Base-by-base conservation (phyloP, 345 rosid species). In the Laguncularia racemosa region DNA sequence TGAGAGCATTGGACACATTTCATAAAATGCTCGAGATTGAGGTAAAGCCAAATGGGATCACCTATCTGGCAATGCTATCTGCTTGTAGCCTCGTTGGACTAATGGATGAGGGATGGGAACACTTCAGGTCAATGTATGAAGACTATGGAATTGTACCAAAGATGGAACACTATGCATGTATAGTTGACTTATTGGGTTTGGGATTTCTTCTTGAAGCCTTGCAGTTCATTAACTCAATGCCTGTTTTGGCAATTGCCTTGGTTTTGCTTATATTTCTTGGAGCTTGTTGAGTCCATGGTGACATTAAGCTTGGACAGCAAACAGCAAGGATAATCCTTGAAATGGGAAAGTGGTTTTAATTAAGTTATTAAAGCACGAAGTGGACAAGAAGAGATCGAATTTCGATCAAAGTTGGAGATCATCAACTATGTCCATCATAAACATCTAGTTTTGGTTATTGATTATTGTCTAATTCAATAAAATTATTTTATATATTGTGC, bases 81-180 rank as follows among this genome's bases (percentile, higher is more conserved):
- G 83, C 91, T 15, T 87, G 87, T 56, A 84, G 91, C 57, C 91
- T 82, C 3, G 91, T 62, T 12, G 91, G 95, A 61, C 66, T 87
- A 79, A 60, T 84, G 47, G 73, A 84, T 0, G 85, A 84, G 66
- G 95, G 85, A 59, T 84, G 82, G 89, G 66, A 73, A 59, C 62
- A 78, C 67, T 84, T 87, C 64, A 67, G 72, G 40, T 81, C 82
- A 59, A 87, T 84, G 89, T 70, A 58, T 59, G 50, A 45, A 50
- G 77, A 84, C 48, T 81, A 84, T 16, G 73, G 82, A 17, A 72
- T 87, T 52, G 73, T 66, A 52, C 89, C 86, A 6, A 75, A 67
- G 73, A 75, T 77, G 76, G 91, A 84, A 57, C 95, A 87, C 51
- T 82, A 87, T 64, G 82, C 87, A n/a, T 84, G 87, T 57, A 81